These are phyloP conservation scores for Solanum sparsipilum DNA, from an alignment of 257 asterid genomes.

Conservation along the genomic window DNA sequence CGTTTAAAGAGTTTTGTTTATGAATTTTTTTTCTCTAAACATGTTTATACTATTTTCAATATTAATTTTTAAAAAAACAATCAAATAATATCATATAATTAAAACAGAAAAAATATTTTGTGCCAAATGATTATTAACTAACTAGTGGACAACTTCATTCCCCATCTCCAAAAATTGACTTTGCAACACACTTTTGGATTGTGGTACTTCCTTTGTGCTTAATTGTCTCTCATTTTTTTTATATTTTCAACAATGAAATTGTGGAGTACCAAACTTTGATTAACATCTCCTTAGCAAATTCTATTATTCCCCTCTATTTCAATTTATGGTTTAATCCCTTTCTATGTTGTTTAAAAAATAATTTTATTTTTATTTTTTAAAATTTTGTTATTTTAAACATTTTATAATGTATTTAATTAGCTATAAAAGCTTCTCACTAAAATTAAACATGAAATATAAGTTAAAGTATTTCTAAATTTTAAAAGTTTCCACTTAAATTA, in stretches of 20 bases:
- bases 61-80: neutral
- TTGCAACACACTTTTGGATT: neutral
- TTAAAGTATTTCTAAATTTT: neutral
- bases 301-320: neutral
- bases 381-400: neutral
- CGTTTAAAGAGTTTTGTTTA: too few species aligned
- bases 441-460: neutral
- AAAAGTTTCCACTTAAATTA: neutral
- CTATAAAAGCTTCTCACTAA: neutral
- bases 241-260: neutral
- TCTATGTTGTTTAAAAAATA: neutral
- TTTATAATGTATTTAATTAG: neutral
- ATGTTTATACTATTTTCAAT: too few species aligned
- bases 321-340: neutral
- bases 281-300: neutral
- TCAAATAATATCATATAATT: neutral
- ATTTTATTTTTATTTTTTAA: neutral
- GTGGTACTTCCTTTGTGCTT: neutral
- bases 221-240: neutral
- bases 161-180: neutral
- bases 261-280: neutral
- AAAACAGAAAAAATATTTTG: too few species aligned
- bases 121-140: neutral
- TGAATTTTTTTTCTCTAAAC: too few species aligned
- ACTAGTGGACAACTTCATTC: neutral